Evolutionary conservation across 176 grass and related monocot genomes (phyloP).

Genomic region (Lolium rigidum): DNA sequence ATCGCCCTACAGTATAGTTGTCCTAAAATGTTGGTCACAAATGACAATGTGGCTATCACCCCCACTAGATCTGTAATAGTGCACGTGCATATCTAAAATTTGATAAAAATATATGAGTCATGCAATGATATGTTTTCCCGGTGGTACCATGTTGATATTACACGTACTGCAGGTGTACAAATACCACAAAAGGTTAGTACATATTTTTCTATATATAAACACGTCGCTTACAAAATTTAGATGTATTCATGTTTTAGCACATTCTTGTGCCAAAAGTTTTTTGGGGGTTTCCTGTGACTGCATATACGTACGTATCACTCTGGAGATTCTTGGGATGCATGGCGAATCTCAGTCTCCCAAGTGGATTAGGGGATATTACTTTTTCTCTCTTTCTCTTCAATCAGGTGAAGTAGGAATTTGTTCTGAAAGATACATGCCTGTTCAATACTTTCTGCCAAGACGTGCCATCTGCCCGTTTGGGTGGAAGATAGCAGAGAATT

Average conservation of each 20-base stretch:
- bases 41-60: too few relatives aligned
- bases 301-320: not conserved
- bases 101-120: not conserved
- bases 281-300: not conserved
- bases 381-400: slow-evolving; percentile 17
- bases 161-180: not conserved
- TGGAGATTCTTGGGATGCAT: slow-evolving; percentile 1
- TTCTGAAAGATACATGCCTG: slow-evolving; percentile 28
- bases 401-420: slow-evolving; percentile 43
- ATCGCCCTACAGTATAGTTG: too few relatives aligned
- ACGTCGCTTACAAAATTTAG: not conserved
- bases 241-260: not conserved
- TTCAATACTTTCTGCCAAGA: slow-evolving; percentile 15
- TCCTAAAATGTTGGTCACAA: too few relatives aligned
- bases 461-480: slow-evolving; percentile 32
- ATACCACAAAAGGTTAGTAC: not conserved
- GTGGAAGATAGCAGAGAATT: slow-evolving; percentile 38
- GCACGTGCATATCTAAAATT: not conserved
- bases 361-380: slow-evolving; percentile 23
- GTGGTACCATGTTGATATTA: not conserved
- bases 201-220: not conserved
- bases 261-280: not conserved
- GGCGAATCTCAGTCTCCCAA: not conserved
- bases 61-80: not conserved
- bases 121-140: not conserved